Percentiles rank a stretch among this genome's conserved stretches.
Evolutionary conservation across 352 stramenopile species (phyloP).

Genomic region (Pythium sukuiense): DNA sequence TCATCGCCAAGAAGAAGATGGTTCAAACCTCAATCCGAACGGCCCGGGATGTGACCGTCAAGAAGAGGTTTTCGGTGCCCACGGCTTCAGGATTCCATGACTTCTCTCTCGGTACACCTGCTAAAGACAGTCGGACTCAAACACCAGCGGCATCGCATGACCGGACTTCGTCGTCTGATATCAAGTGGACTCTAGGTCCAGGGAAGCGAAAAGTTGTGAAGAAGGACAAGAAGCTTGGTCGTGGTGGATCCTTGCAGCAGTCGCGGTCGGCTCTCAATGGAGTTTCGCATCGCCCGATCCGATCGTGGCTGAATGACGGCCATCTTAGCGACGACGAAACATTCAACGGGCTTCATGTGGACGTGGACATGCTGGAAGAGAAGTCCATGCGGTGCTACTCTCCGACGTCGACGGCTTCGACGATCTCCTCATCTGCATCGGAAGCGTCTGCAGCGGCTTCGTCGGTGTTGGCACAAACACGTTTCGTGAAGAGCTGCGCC

Average conservation of each 20-base stretch:
- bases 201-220: slow-evolving; percentile 30
- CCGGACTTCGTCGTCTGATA: slow-evolving; percentile 20
- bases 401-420: slow-evolving; percentile 41
- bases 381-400: slow-evolving; percentile 30
- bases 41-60: slow-evolving; percentile 12
- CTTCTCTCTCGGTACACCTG: slow-evolving; percentile 6
- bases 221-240: slow-evolving; percentile 31
- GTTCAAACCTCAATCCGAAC: slow-evolving; percentile 22
- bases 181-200: slow-evolving; percentile 28
- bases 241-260: slow-evolving; percentile 8
- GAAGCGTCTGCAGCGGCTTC: slow-evolving; percentile 39
- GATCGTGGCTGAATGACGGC: slow-evolving; percentile 10
- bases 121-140: background rate
- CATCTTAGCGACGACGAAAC: background rate
- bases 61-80: slow-evolving; percentile 13
- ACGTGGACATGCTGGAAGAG: slow-evolving; percentile 29
- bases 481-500: slow-evolving; percentile 62
- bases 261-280: background rate
- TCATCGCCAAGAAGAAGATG: slow-evolving; percentile 12
- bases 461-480: slow-evolving; percentile 38
- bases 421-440: slow-evolving; percentile 38
- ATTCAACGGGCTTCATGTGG: background rate
- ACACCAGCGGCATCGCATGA: background rate
- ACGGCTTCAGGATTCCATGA: slow-evolving; percentile 16
- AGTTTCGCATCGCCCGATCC: slow-evolving; percentile 9